Conservation (phyloP, 495 filamentous ascomycete genomes). For the Trichoderma reesei region DNA sequence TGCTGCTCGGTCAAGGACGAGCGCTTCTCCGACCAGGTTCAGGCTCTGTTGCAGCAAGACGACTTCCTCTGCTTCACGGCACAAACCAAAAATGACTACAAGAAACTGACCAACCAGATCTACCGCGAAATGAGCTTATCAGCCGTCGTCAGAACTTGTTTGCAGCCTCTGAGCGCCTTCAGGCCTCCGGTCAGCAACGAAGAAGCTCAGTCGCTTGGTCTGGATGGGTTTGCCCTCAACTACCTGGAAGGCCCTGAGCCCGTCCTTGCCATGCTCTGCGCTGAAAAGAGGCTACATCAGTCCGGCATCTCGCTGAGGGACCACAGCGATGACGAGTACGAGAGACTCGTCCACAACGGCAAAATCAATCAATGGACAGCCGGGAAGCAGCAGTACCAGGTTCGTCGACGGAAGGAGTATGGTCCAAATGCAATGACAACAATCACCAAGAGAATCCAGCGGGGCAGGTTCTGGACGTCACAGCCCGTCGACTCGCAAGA, state of each 20-base stretch:
- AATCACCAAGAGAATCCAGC: conserved; percentile 40
- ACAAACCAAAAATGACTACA: conserved; percentile 64
- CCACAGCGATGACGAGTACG: conserved; percentile 53
- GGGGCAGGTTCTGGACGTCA: conserved; percentile 62
- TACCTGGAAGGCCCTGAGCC: conserved; percentile 71
- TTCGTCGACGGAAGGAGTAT: conserved; percentile 63
- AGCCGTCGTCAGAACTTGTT: conserved; percentile 52
- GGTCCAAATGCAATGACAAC: conserved; percentile 59
- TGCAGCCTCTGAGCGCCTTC: conserved; percentile 39
- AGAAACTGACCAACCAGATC: conserved; percentile 50
- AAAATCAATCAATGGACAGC: conserved; percentile 53
- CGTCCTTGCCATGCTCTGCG: conserved; percentile 79
- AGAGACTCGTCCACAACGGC: conserved; percentile 38
- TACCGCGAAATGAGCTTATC: conserved; percentile 46
- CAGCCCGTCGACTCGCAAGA: conserved; percentile 58
- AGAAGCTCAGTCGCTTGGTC: conserved; percentile 49
- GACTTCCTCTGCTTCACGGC: conserved; percentile 69
- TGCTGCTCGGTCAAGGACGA: conserved; percentile 72
- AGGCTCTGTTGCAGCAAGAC: conserved; percentile 51
- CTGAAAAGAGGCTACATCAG: conserved; percentile 52
- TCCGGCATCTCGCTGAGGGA: conserved; percentile 54
- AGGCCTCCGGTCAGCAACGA: conserved; percentile 43
- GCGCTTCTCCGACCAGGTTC: conserved; percentile 62
- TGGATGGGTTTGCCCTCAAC: conserved; percentile 72
- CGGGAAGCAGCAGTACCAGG: conserved; percentile 45